Conservation (phyloP, 164 flowering plant genomes). For the Kalanchoe fedtschenkoi region DNA sequence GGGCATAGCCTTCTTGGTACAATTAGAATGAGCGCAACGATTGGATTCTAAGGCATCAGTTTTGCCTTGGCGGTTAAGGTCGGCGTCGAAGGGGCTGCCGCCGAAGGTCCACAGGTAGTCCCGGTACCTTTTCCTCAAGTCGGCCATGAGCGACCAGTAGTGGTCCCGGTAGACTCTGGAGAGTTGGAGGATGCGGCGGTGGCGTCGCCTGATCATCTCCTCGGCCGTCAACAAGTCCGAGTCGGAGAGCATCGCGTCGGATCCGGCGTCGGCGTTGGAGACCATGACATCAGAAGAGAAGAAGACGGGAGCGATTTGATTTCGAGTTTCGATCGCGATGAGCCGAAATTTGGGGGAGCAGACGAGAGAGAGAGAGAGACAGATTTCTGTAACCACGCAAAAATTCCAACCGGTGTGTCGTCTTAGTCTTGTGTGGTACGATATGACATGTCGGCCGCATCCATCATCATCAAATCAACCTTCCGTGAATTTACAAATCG, state of each 20-base stretch:
- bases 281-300: too few species aligned
- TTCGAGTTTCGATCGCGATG: too few species aligned
- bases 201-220: slow-evolving; percentile 47
- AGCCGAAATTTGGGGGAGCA: too few species aligned
- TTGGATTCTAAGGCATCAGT: background rate
- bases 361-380: too few species aligned
- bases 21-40: slow-evolving; percentile 35
- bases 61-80: background rate
- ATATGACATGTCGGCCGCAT: too few species aligned
- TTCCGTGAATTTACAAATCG: too few species aligned
- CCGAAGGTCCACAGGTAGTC: slow-evolving; percentile 62
- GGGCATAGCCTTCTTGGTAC: slow-evolving; percentile 67
- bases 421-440: too few species aligned
- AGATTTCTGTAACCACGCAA: too few species aligned
- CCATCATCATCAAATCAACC: too few species aligned
- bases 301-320: too few species aligned
- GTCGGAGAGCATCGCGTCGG: slow-evolving; percentile 22
- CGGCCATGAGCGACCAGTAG: slow-evolving; percentile 64
- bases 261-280: slow-evolving; percentile 15
- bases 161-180: slow-evolving; percentile 28
- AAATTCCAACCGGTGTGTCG: too few species aligned
- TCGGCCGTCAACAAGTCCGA: slow-evolving; percentile 33
- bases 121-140: slow-evolving; percentile 31
- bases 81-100: slow-evolving; percentile 31
- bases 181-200: slow-evolving; percentile 30